Evolutionary conservation across 139 green algal genomes (phyloP), one percentile per base, ranked within the genome.

Genomic region (Coelastrella sp.): DNA sequence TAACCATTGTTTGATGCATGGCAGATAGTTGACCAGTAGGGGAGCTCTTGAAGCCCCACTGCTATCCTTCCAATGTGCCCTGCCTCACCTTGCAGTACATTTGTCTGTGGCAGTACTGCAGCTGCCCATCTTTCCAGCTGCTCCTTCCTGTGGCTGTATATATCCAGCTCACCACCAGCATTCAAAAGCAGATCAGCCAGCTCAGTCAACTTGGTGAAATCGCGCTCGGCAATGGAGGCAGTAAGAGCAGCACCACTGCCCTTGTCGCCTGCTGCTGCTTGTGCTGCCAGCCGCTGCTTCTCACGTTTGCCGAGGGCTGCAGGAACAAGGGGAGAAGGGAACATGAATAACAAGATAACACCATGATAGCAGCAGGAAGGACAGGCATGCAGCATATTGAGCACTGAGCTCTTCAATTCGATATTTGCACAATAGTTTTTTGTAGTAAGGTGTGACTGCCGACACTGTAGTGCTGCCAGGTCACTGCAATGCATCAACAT

Each of bases 251-350:
- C 74, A 61, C 23, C 16, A 66, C 86, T 59, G 47, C 77, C 64
- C 57, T 60, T 19, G 82, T 68, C 83, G 58, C 73, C 57, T 77
- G 47, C 59, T 54, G 83, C 82, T 88, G 92, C 85, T 79, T 80
- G 60, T 71, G 78, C 79, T 82, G 90, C 83, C 4, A 93, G 92
- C 8, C 92, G 91, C 16, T 76, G 77, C 64, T 86, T 86, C 59
- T 93, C 92, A 0, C 92, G 91, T 89, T 95, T 95, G 89, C 92
- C 92, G 86, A 95, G 92, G 61, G 92, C 92, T 82, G 20, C 17
- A 73, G 20, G 20, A 54, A 19, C 32, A 59, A 13, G 10, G 10
- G 6, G 14, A 83, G 77, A 16, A 11, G 17, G 20, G 10, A 32
- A 83, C 7, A 60, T 14, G 23, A 61, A 47, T 16, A n/a, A 23